Conservation (phyloP, 371 early-diverging fungal genomes). For the Blakeslea trispora region DNA sequence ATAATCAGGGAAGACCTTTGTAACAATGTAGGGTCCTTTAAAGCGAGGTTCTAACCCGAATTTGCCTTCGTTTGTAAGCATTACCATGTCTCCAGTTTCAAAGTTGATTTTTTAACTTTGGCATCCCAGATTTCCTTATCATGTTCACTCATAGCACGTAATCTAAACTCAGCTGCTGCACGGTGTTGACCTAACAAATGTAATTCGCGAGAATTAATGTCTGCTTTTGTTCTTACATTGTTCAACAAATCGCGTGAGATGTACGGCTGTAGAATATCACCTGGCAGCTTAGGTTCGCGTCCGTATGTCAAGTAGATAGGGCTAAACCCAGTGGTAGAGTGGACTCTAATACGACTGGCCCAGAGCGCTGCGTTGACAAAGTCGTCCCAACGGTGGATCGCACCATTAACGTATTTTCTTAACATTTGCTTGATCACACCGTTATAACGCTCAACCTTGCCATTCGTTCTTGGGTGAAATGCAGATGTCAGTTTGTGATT, state of each 20-base stretch:
- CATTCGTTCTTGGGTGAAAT: constrained; percentile 32
- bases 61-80: neutral
- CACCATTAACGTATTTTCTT: constrained; percentile 18
- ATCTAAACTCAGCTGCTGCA: neutral
- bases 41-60: constrained; percentile 8
- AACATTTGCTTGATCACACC: constrained; percentile 16
- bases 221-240: constrained; percentile 2
- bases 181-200: neutral
- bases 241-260: neutral
- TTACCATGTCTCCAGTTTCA: constrained; percentile 9
- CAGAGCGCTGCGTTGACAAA: constrained; percentile 18
- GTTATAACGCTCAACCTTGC: constrained; percentile 25
- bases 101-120: neutral
- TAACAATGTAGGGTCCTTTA: constrained; percentile 5
- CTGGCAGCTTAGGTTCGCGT: constrained; percentile 13
- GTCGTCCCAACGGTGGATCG: constrained; percentile 20
- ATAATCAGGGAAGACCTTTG: neutral
- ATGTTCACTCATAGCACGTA: neutral
- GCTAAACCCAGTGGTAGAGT: constrained; percentile 2
- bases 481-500: constrained; percentile 19
- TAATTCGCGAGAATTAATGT: neutral
- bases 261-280: constrained; percentile 7
- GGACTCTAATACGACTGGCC: constrained; percentile 10
- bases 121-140: constrained; percentile 11
- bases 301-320: constrained; percentile 16